phyloP scores from a whole-genome alignment of 768 basidiomycete genomes.

The Sporobolomyces roseus region DNA sequence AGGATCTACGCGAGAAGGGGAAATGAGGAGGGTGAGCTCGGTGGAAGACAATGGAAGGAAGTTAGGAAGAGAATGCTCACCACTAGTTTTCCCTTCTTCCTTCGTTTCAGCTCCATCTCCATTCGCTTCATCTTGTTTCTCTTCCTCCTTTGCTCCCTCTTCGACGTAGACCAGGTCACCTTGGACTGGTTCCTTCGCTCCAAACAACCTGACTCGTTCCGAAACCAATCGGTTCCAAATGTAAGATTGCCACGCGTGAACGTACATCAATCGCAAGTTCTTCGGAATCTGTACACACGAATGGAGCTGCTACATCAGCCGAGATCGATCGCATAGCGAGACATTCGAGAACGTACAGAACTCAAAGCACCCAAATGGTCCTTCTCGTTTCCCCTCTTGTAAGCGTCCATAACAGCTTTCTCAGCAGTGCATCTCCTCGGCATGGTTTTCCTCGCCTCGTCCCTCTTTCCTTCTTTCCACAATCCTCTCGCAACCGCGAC shows the following conservation, averaged over 20 bases:
- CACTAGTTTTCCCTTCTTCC: constrained; percentile 45
- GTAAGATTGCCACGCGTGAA: constrained; percentile 97
- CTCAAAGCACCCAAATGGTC: constrained; percentile 71
- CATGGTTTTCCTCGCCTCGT: constrained; percentile 76
- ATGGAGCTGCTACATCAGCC: no score
- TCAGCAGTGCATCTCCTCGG: constrained; percentile 91
- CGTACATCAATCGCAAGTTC: constrained; percentile 92
- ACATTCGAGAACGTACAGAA: constrained; percentile 60
- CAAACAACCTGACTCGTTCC: constrained; percentile 77
- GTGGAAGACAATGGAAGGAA: neutral
- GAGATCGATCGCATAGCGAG: no score
- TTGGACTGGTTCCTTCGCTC: constrained; percentile 66
- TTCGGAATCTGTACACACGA: constrained; percentile 73
- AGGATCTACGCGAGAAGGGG: neutral
- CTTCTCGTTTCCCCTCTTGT: constrained; percentile 9
- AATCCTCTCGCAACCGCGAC: constrained; percentile 78
- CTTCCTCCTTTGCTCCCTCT: constrained; percentile 11
- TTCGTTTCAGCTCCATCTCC: constrained; percentile 27
- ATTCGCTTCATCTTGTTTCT: constrained; percentile 39
- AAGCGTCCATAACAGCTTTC: constrained; percentile 49
- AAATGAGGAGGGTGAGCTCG: neutral
- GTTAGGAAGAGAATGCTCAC: constrained; percentile 27
- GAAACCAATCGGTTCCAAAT: constrained; percentile 98
- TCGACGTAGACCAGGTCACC: constrained; percentile 78
- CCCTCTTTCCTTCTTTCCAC: constrained; percentile 71